Evolutionary conservation across 1,139 yeast genomes (phyloP), one percentile per base, ranked within the genome.

Genomic region (Candida labiduridarum): DNA sequence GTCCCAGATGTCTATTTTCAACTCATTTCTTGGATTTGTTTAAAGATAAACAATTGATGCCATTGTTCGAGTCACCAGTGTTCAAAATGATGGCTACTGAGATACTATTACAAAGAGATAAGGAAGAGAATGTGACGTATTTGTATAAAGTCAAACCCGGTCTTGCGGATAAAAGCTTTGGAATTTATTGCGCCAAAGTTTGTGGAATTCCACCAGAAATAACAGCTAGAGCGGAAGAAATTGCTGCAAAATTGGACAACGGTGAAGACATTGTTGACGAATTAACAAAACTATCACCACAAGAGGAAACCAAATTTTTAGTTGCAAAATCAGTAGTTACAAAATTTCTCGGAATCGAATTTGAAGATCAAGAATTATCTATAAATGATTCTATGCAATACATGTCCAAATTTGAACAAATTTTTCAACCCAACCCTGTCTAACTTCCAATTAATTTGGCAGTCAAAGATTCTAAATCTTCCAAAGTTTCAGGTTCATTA

Each of bases 401-500:
- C 33, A 41, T 52, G 16, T 41, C 47, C n/a, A 38, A 42, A 33
- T 53, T 53, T 40, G 45, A 44, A 31, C 36, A 43, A 30, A 45
- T 49, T 19, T 52, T 52, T 47, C 39, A 39, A n/a, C 41, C 41
- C 3, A 38, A 19, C 29, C 19, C 11, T 4, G 10, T 34, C 18
- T 51, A 52, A 36, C 43, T 49, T 18, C 55, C 52, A 31, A 48
- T 49, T 42, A 94, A 82, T 66, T 80, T 82, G 44, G 89, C 80
- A 2, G 98, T 87, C 69, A 94, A 82, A 11, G 96, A 91, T 75
- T 94, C 99, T 69, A 94, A 79, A 64, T 94, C 98, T 66, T 90
- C 97, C 67, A 94, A 76, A 30, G 96, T 87, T 60, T 89, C 89
- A 18, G 97, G 97, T 62, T 86, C 89, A 57, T 89, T 95, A 48